Evolutionary conservation across 2,329 filamentous ascomycete genomes (phyloP).

Genomic region (Sarocladiaceae sp.): DNA sequence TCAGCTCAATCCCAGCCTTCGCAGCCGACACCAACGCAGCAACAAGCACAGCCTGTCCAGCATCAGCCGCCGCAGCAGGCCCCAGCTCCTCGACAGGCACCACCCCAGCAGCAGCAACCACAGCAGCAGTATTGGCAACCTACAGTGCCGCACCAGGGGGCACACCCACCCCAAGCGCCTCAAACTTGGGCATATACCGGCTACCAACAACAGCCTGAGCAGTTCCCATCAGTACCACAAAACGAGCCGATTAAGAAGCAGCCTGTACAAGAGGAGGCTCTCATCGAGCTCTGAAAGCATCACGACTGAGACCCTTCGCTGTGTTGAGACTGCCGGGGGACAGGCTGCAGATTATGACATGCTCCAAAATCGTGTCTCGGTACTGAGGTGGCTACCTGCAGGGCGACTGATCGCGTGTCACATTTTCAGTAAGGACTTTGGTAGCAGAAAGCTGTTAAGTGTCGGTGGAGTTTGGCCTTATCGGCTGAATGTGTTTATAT

Average conservation of each 20-base stretch:
- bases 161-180: constrained; percentile 21
- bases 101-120: constrained; percentile 26
- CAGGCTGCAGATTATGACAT: too few relatives aligned
- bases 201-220: constrained; percentile 36
- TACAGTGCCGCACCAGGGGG: constrained; percentile 18
- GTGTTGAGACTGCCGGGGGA: too few relatives aligned
- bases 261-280: constrained; percentile 65
- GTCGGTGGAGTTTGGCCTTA: neutral
- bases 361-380: too few relatives aligned
- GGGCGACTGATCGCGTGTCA: too few relatives aligned
- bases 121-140: constrained; percentile 34
- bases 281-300: constrained; percentile 65
- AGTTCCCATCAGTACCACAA: constrained; percentile 57
- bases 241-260: constrained; percentile 39
- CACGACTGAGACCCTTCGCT: neutral
- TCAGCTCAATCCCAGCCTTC: constrained; percentile 29
- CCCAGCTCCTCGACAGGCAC: constrained; percentile 21
- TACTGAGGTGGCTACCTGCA: too few relatives aligned
- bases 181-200: constrained; percentile 42
- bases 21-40: constrained; percentile 19
- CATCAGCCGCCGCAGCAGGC: constrained; percentile 24
- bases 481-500: neutral
- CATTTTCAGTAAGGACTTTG: too few relatives aligned
- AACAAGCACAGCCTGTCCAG: constrained; percentile 21
- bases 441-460: neutral